Evolutionary conservation across 139 green algal species (phyloP).

Genomic region (Parachlorella kessleri): DNA sequence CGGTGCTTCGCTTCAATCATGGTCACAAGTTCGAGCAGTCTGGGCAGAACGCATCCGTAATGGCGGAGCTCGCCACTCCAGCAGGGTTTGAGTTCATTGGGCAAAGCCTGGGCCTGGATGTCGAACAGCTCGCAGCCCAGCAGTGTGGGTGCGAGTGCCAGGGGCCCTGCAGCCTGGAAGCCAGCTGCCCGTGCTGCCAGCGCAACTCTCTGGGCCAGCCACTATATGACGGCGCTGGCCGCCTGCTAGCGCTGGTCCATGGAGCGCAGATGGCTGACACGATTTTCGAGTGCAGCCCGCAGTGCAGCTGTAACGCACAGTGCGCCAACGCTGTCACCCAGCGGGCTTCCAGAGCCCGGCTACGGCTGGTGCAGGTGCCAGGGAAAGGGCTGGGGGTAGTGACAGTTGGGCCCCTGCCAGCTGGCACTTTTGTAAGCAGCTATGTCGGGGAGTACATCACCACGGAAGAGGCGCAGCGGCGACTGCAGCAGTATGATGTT

Average conservation of each 20-base stretch:
- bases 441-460: constrained; percentile 61
- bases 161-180: neutral
- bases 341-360: neutral
- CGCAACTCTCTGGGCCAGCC: neutral
- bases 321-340: constrained; percentile 13
- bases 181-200: constrained; percentile 3
- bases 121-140: neutral
- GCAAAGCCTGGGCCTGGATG: neutral
- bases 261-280: neutral
- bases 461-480: constrained; percentile 33
- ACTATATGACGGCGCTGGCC: neutral
- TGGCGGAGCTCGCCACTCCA: no score
- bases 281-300: constrained; percentile 43
- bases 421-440: constrained; percentile 44
- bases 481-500: constrained; percentile 54
- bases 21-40: no score
- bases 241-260: neutral
- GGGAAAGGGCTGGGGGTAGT: constrained; percentile 51
- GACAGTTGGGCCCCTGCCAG: constrained; percentile 20
- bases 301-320: constrained; percentile 27
- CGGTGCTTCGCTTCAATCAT: no score
- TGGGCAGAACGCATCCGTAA: no score
- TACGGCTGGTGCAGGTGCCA: neutral
- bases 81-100: neutral
- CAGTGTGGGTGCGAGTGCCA: constrained; percentile 7